Percentiles rank a stretch among this genome's conserved stretches.
Conservation (phyloP, 164 flowering plant species). For the Warburgia ugandensis region DNA sequence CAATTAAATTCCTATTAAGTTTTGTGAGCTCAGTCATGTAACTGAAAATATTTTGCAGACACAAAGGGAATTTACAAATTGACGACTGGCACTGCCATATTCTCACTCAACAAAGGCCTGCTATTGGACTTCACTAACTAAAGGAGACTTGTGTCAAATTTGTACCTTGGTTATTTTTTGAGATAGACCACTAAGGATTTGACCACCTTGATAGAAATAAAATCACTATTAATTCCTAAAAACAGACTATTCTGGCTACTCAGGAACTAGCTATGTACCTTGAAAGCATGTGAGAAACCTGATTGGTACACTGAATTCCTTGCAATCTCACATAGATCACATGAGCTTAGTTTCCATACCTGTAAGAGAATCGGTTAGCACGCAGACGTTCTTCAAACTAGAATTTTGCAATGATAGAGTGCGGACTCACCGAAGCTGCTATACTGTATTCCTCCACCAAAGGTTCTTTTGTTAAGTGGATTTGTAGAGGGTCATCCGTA, state of each 20-base stretch:
- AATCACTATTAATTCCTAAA: background rate
- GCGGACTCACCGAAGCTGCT: conserved; percentile 83
- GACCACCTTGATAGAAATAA: background rate
- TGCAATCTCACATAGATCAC: conserved; percentile 95
- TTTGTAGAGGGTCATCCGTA: conserved; percentile 96
- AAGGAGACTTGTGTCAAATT: too few species aligned
- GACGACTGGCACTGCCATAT: too few species aligned
- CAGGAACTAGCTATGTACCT: conserved; percentile 34
- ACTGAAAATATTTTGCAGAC: too few species aligned
- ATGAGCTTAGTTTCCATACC: conserved; percentile 95
- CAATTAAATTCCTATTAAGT: too few species aligned
- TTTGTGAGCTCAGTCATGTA: too few species aligned
- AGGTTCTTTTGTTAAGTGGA: conserved; percentile 94
- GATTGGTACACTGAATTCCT: conserved; percentile 93
- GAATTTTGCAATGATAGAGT: background rate
- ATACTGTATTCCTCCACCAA: conserved; percentile 97
- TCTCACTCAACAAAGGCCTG: too few species aligned
- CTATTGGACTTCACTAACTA: too few species aligned
- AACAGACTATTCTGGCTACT: background rate
- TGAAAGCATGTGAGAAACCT: conserved; percentile 90
- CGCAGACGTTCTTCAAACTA: background rate
- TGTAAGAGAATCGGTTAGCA: conserved; percentile 18
- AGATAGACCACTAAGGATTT: too few species aligned
- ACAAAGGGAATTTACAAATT: too few species aligned
- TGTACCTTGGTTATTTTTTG: too few species aligned